phyloP scores from a whole-genome alignment of 2,329 filamentous ascomycete genomes.

The Plectosphaerella cucumerina region DNA sequence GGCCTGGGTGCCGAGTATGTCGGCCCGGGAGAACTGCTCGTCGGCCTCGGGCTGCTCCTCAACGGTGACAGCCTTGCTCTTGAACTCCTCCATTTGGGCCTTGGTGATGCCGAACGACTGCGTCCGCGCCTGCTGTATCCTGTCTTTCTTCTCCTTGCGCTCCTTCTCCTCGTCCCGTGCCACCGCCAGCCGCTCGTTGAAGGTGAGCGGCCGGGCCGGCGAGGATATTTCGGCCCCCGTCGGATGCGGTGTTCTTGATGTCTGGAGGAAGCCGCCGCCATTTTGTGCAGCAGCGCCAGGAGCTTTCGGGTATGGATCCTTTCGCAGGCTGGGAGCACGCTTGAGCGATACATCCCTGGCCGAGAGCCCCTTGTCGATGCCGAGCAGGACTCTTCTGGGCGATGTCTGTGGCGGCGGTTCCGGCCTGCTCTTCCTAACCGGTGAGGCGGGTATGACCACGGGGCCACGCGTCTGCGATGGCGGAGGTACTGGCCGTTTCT shows the following conservation, averaged over 20 bases:
- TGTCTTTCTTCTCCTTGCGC: conserved; percentile 45
- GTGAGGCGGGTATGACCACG: conserved; percentile 71
- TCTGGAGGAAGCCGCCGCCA: conserved; percentile 37
- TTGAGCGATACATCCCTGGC: conserved; percentile 82
- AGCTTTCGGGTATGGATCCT: conserved; percentile 20
- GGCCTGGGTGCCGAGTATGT: conserved; percentile 44
- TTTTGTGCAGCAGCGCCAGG: conserved; percentile 4
- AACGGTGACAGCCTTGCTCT: conserved; percentile 51
- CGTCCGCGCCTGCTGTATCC: conserved; percentile 49
- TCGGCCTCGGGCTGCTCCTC: conserved; percentile 39
- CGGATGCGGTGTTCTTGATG: conserved; percentile 32
- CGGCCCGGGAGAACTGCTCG: conserved; percentile 58
- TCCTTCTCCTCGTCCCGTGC: conserved; percentile 54
- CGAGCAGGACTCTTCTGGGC: conserved; percentile 73
- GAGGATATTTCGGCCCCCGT: conserved; percentile 11
- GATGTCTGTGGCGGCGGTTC: conserved; percentile 56
- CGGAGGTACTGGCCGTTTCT: conserved; percentile 11
- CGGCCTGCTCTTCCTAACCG: conserved; percentile 58
- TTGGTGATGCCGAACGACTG: conserved; percentile 53
- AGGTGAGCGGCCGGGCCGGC: conserved; percentile 48
- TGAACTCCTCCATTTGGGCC: conserved; percentile 57
- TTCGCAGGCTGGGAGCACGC: conserved; percentile 54
- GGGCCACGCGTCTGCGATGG: conserved; percentile 2
- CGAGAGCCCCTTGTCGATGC: conserved; percentile 83
- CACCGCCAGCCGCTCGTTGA: conserved; percentile 81